A percentile compares a stretch with the other conserved stretches of the same genome.
phyloP scores from a whole-genome alignment of 1,139 yeast genomes.

The Pichia sp. region DNA sequence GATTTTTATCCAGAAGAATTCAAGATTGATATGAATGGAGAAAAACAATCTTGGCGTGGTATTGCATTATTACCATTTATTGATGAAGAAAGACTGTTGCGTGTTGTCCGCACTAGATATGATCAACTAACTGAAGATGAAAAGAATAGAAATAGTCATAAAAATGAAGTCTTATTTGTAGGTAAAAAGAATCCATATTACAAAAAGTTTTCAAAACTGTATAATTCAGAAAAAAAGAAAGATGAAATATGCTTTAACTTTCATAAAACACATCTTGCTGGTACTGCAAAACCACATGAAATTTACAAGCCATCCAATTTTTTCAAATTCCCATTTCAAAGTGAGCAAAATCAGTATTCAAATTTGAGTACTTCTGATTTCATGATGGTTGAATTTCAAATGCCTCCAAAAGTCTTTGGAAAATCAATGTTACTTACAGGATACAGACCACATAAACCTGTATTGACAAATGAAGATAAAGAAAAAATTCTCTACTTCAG shows the following conservation, averaged over 20 bases:
- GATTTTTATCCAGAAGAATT: constrained; percentile 91
- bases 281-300: constrained; percentile 43
- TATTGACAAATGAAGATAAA: constrained; percentile 63
- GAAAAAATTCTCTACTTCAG: constrained; percentile 39
- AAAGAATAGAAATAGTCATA: constrained; percentile 58
- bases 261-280: constrained; percentile 58
- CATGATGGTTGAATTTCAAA: constrained; percentile 51
- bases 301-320: constrained; percentile 43
- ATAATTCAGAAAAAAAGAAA: constrained; percentile 18
- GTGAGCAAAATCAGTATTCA: constrained; percentile 42
- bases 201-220: constrained; percentile 34
- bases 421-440: constrained; percentile 88
- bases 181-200: constrained; percentile 52
- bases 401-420: constrained; percentile 53
- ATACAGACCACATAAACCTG: constrained; percentile 54
- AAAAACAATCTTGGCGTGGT: constrained; percentile 93
- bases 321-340: constrained; percentile 55
- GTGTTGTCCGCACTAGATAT: constrained; percentile 63
- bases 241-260: constrained; percentile 38
- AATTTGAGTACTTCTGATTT: constrained; percentile 53
- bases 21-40: constrained; percentile 91
- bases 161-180: constrained; percentile 54
- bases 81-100: constrained; percentile 69
- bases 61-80: constrained; percentile 87
- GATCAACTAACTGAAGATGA: constrained; percentile 63